Percentiles rank a stretch among this genome's conserved stretches.
Conservation (phyloP, 225 moss, liverwort and hornwort species). For the Physcomitrium patens region DNA sequence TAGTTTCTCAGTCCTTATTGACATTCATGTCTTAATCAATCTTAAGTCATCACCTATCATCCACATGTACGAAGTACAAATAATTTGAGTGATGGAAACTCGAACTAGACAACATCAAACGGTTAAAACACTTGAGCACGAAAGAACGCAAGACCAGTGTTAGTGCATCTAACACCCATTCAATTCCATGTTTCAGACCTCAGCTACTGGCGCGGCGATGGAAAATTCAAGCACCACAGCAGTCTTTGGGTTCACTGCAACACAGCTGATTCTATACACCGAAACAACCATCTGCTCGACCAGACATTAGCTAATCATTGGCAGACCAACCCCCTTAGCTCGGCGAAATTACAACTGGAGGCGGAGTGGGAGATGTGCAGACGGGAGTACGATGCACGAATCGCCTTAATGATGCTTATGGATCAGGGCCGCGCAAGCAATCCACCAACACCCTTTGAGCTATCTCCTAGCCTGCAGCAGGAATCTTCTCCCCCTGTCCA, state of each 20-base stretch:
- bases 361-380: constrained; percentile 63
- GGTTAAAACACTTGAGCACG: no score
- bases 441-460: neutral
- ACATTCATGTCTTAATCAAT: no score
- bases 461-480: constrained; percentile 12
- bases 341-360: constrained; percentile 50
- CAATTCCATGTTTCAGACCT: constrained; percentile 37
- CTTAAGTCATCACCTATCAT: no score
- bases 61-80: no score
- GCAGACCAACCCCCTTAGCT: constrained; percentile 35
- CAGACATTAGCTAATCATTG: constrained; percentile 5
- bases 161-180: neutral
- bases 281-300: constrained; percentile 30
- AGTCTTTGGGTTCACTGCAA: constrained; percentile 44
- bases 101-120: no score
- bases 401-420: constrained; percentile 53
- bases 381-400: constrained; percentile 49
- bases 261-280: constrained; percentile 25
- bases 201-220: constrained; percentile 51
- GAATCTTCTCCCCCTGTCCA: constrained; percentile 35
- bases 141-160: no score
- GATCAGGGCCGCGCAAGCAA: constrained; percentile 27
- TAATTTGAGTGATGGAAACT: no score
- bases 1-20: no score
- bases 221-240: constrained; percentile 41